Percentiles rank a stretch among this genome's conserved stretches.
phyloP scores from a whole-genome alignment of 257 asterid genomes.

The Solanum sejunctum region DNA sequence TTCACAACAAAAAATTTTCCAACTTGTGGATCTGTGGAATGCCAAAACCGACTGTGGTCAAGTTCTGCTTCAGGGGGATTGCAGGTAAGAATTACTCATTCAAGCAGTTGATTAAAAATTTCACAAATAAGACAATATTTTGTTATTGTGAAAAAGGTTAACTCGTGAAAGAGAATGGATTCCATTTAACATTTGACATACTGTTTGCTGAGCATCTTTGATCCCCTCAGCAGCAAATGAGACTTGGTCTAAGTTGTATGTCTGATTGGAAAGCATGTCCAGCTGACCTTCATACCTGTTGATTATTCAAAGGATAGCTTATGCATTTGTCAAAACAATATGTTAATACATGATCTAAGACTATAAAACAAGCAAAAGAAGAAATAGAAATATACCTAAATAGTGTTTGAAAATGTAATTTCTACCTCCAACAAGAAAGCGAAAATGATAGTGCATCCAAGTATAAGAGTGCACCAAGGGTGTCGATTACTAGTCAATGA shows the following conservation, averaged over 20 bases:
- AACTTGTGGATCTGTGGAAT: not conserved
- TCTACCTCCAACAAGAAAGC: not conserved
- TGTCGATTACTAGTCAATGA: not conserved
- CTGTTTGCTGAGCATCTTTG: conserved; percentile 97
- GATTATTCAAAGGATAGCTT: not conserved
- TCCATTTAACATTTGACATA: conserved; percentile 38
- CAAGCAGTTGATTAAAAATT: not conserved
- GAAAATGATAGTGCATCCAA: not conserved
- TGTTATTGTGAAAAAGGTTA: not conserved
- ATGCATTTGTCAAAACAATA: not conserved
- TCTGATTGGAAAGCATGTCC: conserved; percentile 87
- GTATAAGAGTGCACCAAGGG: not conserved
- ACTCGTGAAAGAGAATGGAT: not conserved
- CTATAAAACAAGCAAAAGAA: not conserved
- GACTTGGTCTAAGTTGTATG: conserved; percentile 88
- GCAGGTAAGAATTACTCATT: not conserved
- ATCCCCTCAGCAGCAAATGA: conserved; percentile 94
- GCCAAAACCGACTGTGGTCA: not conserved
- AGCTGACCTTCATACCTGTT: conserved; percentile 97
- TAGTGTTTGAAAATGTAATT: not conserved
- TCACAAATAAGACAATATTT: not conserved
- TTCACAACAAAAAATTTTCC: not conserved
- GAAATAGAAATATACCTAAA: not conserved
- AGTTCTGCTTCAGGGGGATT: not conserved
- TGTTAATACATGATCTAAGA: not conserved